phyloP scores from a whole-genome alignment of 345 rosid genomes.

The Linum tenue region DNA sequence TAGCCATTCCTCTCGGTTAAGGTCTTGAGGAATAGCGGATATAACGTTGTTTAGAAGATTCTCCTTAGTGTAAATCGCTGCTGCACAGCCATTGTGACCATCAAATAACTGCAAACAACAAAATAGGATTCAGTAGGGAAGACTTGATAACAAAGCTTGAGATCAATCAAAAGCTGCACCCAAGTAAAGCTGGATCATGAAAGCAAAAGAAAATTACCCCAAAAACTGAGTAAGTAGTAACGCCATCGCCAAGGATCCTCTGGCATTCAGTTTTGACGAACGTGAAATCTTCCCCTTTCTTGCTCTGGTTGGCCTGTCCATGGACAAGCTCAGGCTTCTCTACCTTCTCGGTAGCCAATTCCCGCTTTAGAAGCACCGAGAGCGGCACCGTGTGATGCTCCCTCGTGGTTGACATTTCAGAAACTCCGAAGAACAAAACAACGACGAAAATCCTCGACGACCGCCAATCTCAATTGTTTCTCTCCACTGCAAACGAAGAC shows the following conservation, averaged over 20 bases:
- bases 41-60: slow-evolving; percentile 74
- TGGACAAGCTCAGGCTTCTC: slow-evolving; percentile 69
- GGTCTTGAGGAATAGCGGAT: slow-evolving; percentile 75
- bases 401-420: slow-evolving; percentile 44
- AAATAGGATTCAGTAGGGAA: background rate
- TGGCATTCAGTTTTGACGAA: slow-evolving; percentile 76
- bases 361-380: slow-evolving; percentile 76
- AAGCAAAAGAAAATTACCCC: slow-evolving; percentile 41
- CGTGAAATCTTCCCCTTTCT: slow-evolving; percentile 91
- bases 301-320: slow-evolving; percentile 84
- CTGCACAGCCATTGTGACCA: slow-evolving; percentile 96
- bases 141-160: background rate
- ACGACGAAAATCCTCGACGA: slow-evolving; percentile 7
- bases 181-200: background rate
- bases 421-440: background rate
- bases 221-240: slow-evolving; percentile 64
- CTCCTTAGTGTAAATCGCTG: slow-evolving; percentile 92
- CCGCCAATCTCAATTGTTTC: slow-evolving; percentile 4
- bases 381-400: slow-evolving; percentile 88
- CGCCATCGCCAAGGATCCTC: slow-evolving; percentile 71
- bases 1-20: slow-evolving; percentile 85
- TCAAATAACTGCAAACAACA: slow-evolving; percentile 70
- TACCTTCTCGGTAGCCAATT: slow-evolving; percentile 68
- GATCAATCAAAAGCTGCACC: background rate
- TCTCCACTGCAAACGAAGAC: background rate